phyloP scores from a whole-genome alignment of 2,329 filamentous ascomycete genomes.

The Botrytis paeoniae region DNA sequence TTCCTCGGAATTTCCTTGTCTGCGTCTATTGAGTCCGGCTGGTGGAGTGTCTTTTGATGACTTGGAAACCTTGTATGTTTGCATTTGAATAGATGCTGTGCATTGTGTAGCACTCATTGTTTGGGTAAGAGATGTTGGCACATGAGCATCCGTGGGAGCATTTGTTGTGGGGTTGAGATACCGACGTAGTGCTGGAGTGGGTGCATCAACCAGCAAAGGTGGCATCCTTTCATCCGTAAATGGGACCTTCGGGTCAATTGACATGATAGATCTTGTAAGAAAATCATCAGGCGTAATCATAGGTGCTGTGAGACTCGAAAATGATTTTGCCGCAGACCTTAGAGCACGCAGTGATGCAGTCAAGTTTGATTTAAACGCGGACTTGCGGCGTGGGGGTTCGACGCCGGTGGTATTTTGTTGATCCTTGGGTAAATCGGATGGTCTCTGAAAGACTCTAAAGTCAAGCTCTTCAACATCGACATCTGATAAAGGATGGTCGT shows the following conservation, averaged over 20 bases:
- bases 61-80: constrained; percentile 55
- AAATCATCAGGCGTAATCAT: constrained; percentile 65
- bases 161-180: constrained; percentile 64
- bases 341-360: constrained; percentile 64
- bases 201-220: constrained; percentile 59
- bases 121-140: constrained; percentile 38
- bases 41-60: constrained; percentile 42
- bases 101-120: constrained; percentile 45
- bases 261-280: constrained; percentile 63
- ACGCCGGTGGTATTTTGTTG: constrained; percentile 20
- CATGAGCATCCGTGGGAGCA: constrained; percentile 44
- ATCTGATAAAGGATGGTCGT: constrained; percentile 50
- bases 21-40: constrained; percentile 34
- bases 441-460: constrained; percentile 46
- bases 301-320: constrained; percentile 60
- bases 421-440: constrained; percentile 21
- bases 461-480: constrained; percentile 47
- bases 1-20: constrained; percentile 32
- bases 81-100: constrained; percentile 69
- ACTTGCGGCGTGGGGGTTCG: constrained; percentile 31
- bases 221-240: constrained; percentile 67
- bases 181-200: constrained; percentile 62
- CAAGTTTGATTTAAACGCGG: constrained; percentile 65
- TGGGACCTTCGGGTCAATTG: constrained; percentile 63
- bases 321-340: constrained; percentile 59